phyloP scores from a whole-genome alignment of 257 asterid genomes.

The Solanum raphanifolium region DNA sequence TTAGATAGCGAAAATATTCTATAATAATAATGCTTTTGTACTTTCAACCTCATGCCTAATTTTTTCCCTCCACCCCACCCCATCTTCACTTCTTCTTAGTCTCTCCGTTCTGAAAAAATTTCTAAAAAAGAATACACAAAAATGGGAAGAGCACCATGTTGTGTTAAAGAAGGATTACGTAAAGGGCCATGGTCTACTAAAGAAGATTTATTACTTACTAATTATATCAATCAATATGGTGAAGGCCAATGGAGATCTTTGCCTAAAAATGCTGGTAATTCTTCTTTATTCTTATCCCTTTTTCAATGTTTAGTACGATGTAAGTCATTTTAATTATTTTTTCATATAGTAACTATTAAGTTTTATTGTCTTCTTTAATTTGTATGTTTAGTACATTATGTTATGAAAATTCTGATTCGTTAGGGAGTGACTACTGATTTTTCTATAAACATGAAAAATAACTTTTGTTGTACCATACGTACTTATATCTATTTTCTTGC shows the following conservation, averaged over 20 bases:
- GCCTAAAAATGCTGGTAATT: conserved; percentile 44
- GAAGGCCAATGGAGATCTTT: conserved; percentile 57
- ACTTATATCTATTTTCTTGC: background rate
- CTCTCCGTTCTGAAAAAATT: background rate
- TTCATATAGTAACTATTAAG: background rate
- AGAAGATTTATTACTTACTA: conserved; percentile 37
- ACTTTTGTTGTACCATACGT: background rate
- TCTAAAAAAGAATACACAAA: background rate
- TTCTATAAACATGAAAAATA: background rate
- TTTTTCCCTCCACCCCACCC: background rate
- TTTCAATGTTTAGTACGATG: background rate
- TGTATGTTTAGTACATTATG: background rate
- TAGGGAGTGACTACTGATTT: background rate
- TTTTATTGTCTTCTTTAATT: background rate
- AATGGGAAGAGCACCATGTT: conserved; percentile 57
- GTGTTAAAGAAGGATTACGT: conserved; percentile 39
- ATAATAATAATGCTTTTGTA: background rate
- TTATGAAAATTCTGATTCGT: background rate
- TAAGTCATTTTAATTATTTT: background rate
- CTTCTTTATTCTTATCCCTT: background rate
- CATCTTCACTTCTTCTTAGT: background rate
- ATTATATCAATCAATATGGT: conserved; percentile 36
- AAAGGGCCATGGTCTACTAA: conserved; percentile 48
- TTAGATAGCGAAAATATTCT: background rate
- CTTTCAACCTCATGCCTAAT: background rate